Evolutionary conservation across 225 moss, liverwort and hornwort genomes (phyloP).

Genomic region (Physcomitrellopsis africana): DNA sequence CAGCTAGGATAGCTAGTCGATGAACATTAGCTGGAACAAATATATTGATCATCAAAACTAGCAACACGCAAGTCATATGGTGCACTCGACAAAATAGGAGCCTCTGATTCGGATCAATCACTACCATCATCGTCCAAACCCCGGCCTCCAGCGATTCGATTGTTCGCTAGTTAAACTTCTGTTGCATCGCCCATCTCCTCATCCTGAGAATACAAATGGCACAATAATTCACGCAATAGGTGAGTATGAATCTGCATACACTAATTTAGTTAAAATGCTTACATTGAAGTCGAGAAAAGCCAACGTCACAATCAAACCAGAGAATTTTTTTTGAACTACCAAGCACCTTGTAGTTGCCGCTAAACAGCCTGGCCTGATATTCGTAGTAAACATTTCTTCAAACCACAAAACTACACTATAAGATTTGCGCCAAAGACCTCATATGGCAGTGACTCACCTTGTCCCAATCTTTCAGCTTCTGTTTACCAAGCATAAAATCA

Average conservation of each 20-base stretch:
- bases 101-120: constrained; percentile 33
- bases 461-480: constrained; percentile 86
- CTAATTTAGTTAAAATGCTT: too few relatives aligned
- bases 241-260: too few relatives aligned
- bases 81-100: constrained; percentile 11
- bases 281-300: too few relatives aligned
- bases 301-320: too few relatives aligned
- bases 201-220: constrained; percentile 35
- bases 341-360: too few relatives aligned
- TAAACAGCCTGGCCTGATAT: too few relatives aligned
- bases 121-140: constrained; percentile 35
- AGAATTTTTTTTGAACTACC: too few relatives aligned
- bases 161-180: constrained; percentile 27
- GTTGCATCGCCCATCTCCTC: constrained; percentile 54
- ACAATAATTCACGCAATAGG: too few relatives aligned
- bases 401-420: neutral
- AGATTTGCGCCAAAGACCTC: neutral
- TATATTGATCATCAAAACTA: constrained; percentile 15
- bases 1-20: constrained; percentile 1
- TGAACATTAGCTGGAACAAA: constrained; percentile 16
- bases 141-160: constrained; percentile 7
- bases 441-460: constrained; percentile 44
- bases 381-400: too few relatives aligned
- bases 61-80: constrained; percentile 8
- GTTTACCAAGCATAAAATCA: constrained; percentile 78